phyloP scores from a whole-genome alignment of 768 basidiomycete genomes.

The Hortiboletus flavorubellus region DNA sequence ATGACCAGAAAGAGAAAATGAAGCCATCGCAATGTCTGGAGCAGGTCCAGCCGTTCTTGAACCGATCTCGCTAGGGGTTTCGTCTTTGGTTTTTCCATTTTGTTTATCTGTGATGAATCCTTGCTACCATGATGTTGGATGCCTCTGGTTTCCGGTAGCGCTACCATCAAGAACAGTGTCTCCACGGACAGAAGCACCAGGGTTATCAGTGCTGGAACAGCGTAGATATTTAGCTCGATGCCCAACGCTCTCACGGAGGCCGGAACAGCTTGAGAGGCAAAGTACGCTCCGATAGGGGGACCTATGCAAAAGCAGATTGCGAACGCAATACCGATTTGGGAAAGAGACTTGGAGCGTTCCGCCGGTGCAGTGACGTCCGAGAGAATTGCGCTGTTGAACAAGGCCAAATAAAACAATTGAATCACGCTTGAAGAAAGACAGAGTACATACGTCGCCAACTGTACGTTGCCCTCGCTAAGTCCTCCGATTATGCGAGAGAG shows the following conservation, averaged over 20 bases:
- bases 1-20: constrained; percentile 86
- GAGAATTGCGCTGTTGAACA: constrained; percentile 71
- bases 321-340: constrained; percentile 94
- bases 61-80: constrained; percentile 21
- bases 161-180: constrained; percentile 69
- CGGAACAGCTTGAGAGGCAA: constrained; percentile 82
- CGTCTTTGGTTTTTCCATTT: constrained; percentile 9
- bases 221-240: constrained; percentile 81
- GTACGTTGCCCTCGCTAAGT: constrained; percentile 95
- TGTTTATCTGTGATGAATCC: constrained; percentile 20
- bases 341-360: constrained; percentile 80
- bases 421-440: not conserved
- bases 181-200: constrained; percentile 74
- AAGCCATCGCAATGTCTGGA: constrained; percentile 58
- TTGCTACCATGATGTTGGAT: constrained; percentile 25
- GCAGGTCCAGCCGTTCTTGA: constrained; percentile 51
- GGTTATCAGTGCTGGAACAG: constrained; percentile 82
- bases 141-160: constrained; percentile 84
- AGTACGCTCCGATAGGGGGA: constrained; percentile 94
- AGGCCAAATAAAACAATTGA: not conserved
- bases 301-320: constrained; percentile 92
- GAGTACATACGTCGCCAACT: constrained; percentile 79
- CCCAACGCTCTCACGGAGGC: constrained; percentile 52
- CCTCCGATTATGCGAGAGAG: constrained; percentile 90
- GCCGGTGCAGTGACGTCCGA: constrained; percentile 83